A percentile compares a stretch with the other conserved stretches of the same genome.
phyloP scores from a whole-genome alignment of 1,284 basidiomycete genomes.

The Mycosarcoma mackinlayi region DNA sequence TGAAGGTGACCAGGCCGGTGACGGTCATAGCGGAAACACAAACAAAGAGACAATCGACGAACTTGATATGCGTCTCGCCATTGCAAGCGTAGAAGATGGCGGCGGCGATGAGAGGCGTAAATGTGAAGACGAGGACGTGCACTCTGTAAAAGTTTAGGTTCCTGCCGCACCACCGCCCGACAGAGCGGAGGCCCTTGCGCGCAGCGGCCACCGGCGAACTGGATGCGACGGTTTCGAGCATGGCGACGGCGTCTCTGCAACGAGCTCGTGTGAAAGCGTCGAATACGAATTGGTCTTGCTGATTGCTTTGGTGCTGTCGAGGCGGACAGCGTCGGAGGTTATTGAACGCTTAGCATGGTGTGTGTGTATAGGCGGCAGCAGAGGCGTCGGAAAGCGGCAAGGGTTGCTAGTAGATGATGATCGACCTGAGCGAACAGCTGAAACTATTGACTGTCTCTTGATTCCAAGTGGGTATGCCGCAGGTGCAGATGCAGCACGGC shows the following conservation, averaged over 20 bases:
- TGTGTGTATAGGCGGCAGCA: neutral
- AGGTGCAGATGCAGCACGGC: too few relatives aligned
- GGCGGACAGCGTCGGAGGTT: slow-evolving; percentile 16
- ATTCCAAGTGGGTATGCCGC: too few relatives aligned
- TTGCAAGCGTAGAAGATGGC: slow-evolving; percentile 73
- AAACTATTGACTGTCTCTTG: too few relatives aligned
- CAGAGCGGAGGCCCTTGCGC: slow-evolving; percentile 13
- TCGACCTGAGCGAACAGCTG: too few relatives aligned
- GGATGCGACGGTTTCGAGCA: slow-evolving; percentile 12
- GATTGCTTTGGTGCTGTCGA: too few relatives aligned
- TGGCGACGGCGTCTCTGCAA: neutral
- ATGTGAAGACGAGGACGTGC: slow-evolving; percentile 76
- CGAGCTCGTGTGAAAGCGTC: neutral
- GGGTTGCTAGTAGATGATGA: too few relatives aligned
- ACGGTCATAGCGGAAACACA: slow-evolving; percentile 82
- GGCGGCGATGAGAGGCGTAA: slow-evolving; percentile 80
- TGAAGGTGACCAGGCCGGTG: slow-evolving; percentile 79
- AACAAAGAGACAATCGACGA: slow-evolving; percentile 80
- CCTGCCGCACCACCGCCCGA: slow-evolving; percentile 40
- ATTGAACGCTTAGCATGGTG: slow-evolving; percentile 19
- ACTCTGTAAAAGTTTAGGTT: slow-evolving; percentile 62
- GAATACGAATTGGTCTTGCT: neutral
- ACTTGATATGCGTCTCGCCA: slow-evolving; percentile 69
- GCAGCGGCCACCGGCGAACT: slow-evolving; percentile 5
- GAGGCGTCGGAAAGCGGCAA: too few relatives aligned